Base-by-base conservation (phyloP, 2,329 filamentous ascomycete genomes). In the Cladosporium sp. region DNA sequence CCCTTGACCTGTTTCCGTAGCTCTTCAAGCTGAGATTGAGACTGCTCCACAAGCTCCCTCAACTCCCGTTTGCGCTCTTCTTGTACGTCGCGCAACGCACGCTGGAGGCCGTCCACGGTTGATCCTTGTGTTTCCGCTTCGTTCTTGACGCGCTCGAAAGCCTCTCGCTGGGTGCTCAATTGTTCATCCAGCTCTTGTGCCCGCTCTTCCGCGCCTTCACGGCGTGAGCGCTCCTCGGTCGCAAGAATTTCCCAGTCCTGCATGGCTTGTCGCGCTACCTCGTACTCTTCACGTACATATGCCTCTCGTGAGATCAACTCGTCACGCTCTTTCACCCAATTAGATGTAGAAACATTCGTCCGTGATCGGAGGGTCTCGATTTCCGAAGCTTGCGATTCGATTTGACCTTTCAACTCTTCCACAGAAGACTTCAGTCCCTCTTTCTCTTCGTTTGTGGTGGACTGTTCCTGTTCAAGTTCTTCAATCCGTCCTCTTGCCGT, bases 161-260 rank as follows among this genome's bases (percentile, higher is more conserved):
- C 84, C 54, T 92, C 85, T 57, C 81, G 82, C 44, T 91, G 75
- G 17, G 73, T 72, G 15, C 72, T 72, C 7, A 93, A 73, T 68
- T 97, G 91, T 59, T 97, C 93, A 68, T 96, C 90, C 24, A 97
- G 74, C 58, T 96, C 92, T 9, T 81, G 73, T 17, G 89, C 82
- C 65, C 88, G 89, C 55, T 96, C 91, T 7, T 80, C 76, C 12
- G 96, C 74, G 51, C 79, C 87, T 69, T 96, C 90, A 55, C 92
- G 83, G 54, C 95, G 81, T n/a, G 90, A 92, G 22, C 93, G 84
- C 72, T 99, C 93, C 68, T 99, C 93, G 84, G 96, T 96, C 27
- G 93, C 93, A 48, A 99, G 80, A 38, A 96, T 89, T 64, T 99
- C 93, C 93, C 93, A 99, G 64, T 97, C 93, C 61, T 93, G 90